Evolutionary conservation across 75 land plant genomes (phyloP).

Genomic region (Pinus tabuliformis): DNA sequence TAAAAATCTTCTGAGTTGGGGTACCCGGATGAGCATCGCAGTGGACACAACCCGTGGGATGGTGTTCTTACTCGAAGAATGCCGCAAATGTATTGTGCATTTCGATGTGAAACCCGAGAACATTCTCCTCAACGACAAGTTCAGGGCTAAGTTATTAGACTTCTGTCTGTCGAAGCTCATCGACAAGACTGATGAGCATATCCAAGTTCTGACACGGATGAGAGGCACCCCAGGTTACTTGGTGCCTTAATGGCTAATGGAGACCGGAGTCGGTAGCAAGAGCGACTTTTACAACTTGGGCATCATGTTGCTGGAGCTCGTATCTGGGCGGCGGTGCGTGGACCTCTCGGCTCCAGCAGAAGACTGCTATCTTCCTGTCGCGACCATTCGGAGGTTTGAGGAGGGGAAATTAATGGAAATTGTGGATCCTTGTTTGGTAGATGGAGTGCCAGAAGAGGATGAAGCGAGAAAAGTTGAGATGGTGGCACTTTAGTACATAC

Average conservation of each 20-base stretch:
- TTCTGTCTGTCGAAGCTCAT: slow-evolving; percentile 76
- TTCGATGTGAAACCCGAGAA: slow-evolving; percentile 92
- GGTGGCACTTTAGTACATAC: slow-evolving; percentile 17
- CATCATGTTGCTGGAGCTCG: slow-evolving; percentile 18
- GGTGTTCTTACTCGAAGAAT: slow-evolving; percentile 54
- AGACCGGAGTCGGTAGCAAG: slow-evolving; percentile 9
- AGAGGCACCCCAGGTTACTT: slow-evolving; percentile 26
- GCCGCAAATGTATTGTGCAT: slow-evolving; percentile 79
- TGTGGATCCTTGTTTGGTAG: slow-evolving; percentile 7
- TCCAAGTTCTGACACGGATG: slow-evolving; percentile 10
- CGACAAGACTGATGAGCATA: slow-evolving; percentile 26
- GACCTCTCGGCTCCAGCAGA: slow-evolving; percentile 8
- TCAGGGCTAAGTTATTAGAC: slow-evolving; percentile 64
- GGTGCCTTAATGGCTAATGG: slow-evolving; percentile 25
- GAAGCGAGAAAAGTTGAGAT: not conserved
- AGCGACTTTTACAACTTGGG: slow-evolving; percentile 24
- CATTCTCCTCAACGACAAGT: slow-evolving; percentile 58
- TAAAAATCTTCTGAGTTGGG: slow-evolving; percentile 37
- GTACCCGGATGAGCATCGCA: slow-evolving; percentile 36
- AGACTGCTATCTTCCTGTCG: slow-evolving; percentile 11
- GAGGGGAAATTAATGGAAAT: not conserved
- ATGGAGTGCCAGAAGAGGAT: not conserved
- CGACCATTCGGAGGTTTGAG: slow-evolving; percentile 6
- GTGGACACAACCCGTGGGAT: slow-evolving; percentile 59
- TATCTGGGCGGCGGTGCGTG: slow-evolving; percentile 16